phyloP scores from a whole-genome alignment of 2,329 filamentous ascomycete species.

The Aspergillus pseudoviridinutans region DNA sequence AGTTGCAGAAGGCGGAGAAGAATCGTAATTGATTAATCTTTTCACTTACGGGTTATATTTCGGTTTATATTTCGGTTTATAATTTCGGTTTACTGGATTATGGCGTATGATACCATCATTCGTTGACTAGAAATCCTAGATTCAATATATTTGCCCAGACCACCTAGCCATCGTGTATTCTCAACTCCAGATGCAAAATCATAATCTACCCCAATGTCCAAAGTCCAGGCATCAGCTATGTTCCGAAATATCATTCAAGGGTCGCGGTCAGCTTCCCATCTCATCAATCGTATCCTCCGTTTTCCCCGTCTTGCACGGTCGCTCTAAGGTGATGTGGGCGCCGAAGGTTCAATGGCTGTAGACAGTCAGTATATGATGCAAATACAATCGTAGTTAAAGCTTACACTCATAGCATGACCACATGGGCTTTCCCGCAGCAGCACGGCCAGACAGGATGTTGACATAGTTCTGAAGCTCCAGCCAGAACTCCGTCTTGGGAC shows the following conservation, averaged over 20 bases:
- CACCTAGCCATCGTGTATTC: not conserved
- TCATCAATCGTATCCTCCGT: not conserved
- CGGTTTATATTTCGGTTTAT: too few species aligned
- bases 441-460: slow-evolving; percentile 75
- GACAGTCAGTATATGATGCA: not conserved
- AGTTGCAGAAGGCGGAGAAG: slow-evolving; percentile 36
- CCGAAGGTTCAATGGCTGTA: not conserved
- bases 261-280: not conserved
- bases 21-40: not conserved
- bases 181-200: not conserved
- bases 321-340: not conserved
- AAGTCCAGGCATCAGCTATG: not conserved
- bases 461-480: slow-evolving; percentile 73
- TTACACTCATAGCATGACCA: slow-evolving; percentile 31
- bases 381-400: not conserved
- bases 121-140: not conserved
- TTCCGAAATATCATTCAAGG: not conserved
- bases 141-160: not conserved
- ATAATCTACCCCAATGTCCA: not conserved
- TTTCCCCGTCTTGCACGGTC: not conserved
- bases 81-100: too few species aligned
- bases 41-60: not conserved
- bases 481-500: slow-evolving; percentile 86
- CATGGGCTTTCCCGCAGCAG: slow-evolving; percentile 29
- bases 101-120: not conserved